Evolutionary conservation across 164 flowering plant species (phyloP).

Genomic region (Umbilicus rupestris): DNA sequence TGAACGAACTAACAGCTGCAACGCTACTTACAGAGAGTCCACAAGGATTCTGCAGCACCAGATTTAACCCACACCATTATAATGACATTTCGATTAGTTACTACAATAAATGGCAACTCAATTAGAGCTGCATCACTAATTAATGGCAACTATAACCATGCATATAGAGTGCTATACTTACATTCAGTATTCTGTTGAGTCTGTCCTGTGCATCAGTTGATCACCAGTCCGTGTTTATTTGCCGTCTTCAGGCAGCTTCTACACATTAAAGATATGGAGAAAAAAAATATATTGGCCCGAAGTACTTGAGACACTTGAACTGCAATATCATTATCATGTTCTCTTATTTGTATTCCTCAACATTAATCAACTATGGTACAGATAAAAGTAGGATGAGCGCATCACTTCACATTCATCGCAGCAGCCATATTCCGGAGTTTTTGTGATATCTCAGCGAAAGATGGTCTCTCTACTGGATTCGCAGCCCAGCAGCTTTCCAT

Average conservation of each 20-base stretch:
- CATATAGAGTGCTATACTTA: neutral
- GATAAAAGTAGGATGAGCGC: neutral
- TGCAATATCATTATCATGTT: too few species aligned
- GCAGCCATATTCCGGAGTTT: slow-evolving; percentile 87
- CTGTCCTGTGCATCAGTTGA: neutral
- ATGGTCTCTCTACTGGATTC: slow-evolving; percentile 78
- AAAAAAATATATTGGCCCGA: neutral
- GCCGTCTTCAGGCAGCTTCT: neutral
- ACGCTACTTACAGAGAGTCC: too few species aligned
- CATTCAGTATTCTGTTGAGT: neutral
- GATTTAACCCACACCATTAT: too few species aligned
- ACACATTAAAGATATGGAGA: neutral
- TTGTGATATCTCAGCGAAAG: slow-evolving; percentile 83
- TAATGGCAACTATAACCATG: too few species aligned
- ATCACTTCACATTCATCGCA: slow-evolving; percentile 74
- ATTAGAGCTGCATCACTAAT: too few species aligned
- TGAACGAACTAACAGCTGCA: too few species aligned
- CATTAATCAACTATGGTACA: neutral
- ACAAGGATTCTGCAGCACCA: too few species aligned
- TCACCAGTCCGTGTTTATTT: neutral
- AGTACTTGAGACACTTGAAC: neutral
- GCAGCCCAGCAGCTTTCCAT: slow-evolving; percentile 95
- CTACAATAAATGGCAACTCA: too few species aligned
- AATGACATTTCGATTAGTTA: too few species aligned
- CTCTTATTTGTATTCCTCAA: too few species aligned